Percentiles rank a stretch among this genome's conserved stretches.
phyloP scores from a whole-genome alignment of 2,329 filamentous ascomycete genomes.

The Piedraia hortae region DNA sequence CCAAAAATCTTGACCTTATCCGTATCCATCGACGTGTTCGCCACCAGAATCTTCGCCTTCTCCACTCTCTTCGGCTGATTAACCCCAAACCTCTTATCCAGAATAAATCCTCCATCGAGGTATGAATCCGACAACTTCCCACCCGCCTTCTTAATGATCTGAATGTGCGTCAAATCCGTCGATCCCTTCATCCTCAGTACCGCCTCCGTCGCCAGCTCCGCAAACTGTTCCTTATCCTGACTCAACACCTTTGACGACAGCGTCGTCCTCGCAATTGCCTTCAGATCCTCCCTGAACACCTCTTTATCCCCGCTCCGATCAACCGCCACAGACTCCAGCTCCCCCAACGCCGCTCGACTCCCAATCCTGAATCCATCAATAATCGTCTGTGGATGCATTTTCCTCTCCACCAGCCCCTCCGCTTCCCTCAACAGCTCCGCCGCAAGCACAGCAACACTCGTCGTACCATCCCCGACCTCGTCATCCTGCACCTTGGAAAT shows the following conservation, averaged over 20 bases:
- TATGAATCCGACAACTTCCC: slow-evolving; percentile 96
- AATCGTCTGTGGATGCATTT: slow-evolving; percentile 97
- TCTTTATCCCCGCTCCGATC: slow-evolving; percentile 66
- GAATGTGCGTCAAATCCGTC: slow-evolving; percentile 86
- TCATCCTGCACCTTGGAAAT: slow-evolving; percentile 99
- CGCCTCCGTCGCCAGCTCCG: slow-evolving; percentile 68
- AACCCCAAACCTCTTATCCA: slow-evolving; percentile 97
- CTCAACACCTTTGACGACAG: slow-evolving; percentile 90
- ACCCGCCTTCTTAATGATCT: slow-evolving; percentile 98
- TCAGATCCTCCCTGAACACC: slow-evolving; percentile 68
- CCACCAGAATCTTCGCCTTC: slow-evolving; percentile 93
- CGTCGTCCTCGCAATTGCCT: slow-evolving; percentile 78
- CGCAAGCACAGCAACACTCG: slow-evolving; percentile 84
- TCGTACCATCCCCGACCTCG: slow-evolving; percentile 93
- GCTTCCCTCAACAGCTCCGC: slow-evolving; percentile 88
- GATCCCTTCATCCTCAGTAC: slow-evolving; percentile 73
- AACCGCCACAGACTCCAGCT: slow-evolving; percentile 58
- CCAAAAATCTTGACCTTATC: slow-evolving; percentile 99
- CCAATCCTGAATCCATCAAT: slow-evolving; percentile 98
- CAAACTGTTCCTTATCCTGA: slow-evolving; percentile 80
- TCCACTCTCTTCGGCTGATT: slow-evolving; percentile 94
- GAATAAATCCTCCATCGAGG: slow-evolving; percentile 88
- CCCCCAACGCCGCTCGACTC: slow-evolving; percentile 59
- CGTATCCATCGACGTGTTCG: slow-evolving; percentile 97
- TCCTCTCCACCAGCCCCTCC: slow-evolving; percentile 89